phyloP scores from a whole-genome alignment of 768 basidiomycete species.

The Pisolithus sp. region DNA sequence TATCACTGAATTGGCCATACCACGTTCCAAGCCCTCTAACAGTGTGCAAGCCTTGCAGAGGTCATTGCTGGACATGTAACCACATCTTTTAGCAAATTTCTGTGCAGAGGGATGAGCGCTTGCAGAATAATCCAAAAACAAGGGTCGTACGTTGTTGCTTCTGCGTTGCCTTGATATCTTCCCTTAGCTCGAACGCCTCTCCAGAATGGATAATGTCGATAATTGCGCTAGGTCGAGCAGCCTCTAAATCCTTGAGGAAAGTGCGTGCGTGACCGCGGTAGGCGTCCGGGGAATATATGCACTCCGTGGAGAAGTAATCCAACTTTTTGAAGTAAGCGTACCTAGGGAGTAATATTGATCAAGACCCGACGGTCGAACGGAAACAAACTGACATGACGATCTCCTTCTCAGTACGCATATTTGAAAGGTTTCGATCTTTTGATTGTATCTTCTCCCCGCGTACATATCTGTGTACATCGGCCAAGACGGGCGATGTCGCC shows the following conservation, averaged over 20 bases:
- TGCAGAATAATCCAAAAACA: conserved; percentile 1
- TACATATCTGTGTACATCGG: conserved; percentile 91
- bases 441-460: conserved; percentile 94
- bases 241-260: conserved; percentile 94
- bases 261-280: conserved; percentile 94
- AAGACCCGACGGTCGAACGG: conserved; percentile 4
- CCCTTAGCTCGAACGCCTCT: conserved; percentile 82
- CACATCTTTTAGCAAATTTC: conserved; percentile 89
- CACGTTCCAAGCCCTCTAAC: conserved; percentile 84
- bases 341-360: conserved; percentile 37
- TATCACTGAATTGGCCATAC: conserved; percentile 58
- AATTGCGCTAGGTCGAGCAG: conserved; percentile 88
- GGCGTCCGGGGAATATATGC: conserved; percentile 97
- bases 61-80: conserved; percentile 95
- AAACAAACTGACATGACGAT: conserved; percentile 82
- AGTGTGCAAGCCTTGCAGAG: conserved; percentile 93
- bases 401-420: conserved; percentile 98
- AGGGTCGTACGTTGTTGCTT: conserved; percentile 71
- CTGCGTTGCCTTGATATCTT: conserved; percentile 78
- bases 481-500: conserved; percentile 94
- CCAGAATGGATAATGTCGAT: conserved; percentile 98
- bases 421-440: conserved; percentile 99
- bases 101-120: conserved; percentile 24
- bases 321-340: conserved; percentile 99
- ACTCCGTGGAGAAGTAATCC: conserved; percentile 98